A percentile compares a stretch with the other conserved stretches of the same genome.
These are phyloP conservation scores for Daedalea quercina DNA, from an alignment of 768 basidiomycete genomes.

Conservation along the genomic window DNA sequence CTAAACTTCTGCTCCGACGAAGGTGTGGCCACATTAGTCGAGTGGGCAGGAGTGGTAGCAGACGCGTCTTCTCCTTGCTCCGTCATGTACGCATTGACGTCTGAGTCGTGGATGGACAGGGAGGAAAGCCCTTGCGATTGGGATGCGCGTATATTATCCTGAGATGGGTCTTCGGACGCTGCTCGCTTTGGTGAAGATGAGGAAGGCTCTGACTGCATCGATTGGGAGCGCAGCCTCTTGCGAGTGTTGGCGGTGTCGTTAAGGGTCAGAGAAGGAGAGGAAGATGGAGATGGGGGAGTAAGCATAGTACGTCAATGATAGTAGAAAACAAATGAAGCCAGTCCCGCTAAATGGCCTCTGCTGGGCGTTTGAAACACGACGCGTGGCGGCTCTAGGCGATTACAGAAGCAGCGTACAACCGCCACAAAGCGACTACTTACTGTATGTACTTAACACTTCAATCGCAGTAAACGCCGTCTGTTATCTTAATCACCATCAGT, in stretches of 20 bases:
- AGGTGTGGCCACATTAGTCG: conserved; percentile 23
- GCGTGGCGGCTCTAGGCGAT: neutral
- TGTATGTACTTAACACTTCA: too few species aligned
- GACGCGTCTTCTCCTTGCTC: conserved; percentile 24
- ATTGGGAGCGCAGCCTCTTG: conserved; percentile 70
- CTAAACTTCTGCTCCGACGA: conserved; percentile 37
- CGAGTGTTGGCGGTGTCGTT: conserved; percentile 33
- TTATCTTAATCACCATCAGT: too few species aligned
- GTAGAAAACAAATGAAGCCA: neutral
- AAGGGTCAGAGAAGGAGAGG: conserved; percentile 23
- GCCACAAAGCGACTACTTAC: too few species aligned
- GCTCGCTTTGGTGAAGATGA: conserved; percentile 76
- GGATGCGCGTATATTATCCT: conserved; percentile 30
- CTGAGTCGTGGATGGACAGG: conserved; percentile 27
- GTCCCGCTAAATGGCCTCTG: neutral
- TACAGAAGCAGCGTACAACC: too few species aligned
- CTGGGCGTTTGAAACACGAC: neutral
- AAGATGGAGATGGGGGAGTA: conserved; percentile 38
- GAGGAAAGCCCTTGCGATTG: conserved; percentile 12
- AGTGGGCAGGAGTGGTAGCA: conserved; percentile 2
- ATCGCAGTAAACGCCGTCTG: too few species aligned
- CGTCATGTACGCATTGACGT: conserved; percentile 49
- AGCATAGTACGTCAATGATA: conserved; percentile 32
- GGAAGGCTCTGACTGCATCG: conserved; percentile 67
- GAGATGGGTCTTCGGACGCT: conserved; percentile 57